Evolutionary conservation across 2,329 filamentous ascomycete species (phyloP), one percentile per base, ranked within the genome.

Genomic region (Rhynchosporium agropyri): DNA sequence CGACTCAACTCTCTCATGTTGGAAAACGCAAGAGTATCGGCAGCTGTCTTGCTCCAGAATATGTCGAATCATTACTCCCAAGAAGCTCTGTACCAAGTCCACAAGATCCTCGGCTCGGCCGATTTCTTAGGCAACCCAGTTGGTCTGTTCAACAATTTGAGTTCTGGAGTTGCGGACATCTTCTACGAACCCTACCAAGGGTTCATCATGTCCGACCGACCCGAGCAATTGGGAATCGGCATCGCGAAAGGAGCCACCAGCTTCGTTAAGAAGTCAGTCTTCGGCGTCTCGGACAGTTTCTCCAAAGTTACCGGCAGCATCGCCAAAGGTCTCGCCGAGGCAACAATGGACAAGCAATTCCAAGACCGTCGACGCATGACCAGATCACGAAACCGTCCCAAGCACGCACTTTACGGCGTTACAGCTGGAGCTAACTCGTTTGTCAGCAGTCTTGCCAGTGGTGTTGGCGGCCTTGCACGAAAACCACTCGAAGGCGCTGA

Each of bases 121-220:
- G 95, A 99, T 76, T 98, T 99, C 83, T 82, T 99, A 5, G 95
- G 95, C 43, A 99, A 99, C 71, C 95, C 95, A 0, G 96, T 99
- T 15, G 95, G 95, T 50, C 81, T 99, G 49, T 99, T 99, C 86
- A 98, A 96, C 80, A 99, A 94, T 74, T 90, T 99, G 76, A 96
- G 92, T 71, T 99, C 95, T 51, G 95, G 96, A 70, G 91, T 99
- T 59, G 93, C 91, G 26, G 95, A 97, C 75, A 97, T 99, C 74
- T 99, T 99, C 80, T 99, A 99, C 81, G 96, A 99, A 76, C 95
- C 95, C 43, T 99, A 99, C 78, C 95, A 99, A 79, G 91, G 96
- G 28, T 85, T 99, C 55, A 96, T 99, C 75, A 91, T 96, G 83
- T 96, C 93, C 0, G 95, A 99, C 75, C 87, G 91, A 69, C 96